A percentile compares a stretch with the other conserved stretches of the same genome.
phyloP scores from a whole-genome alignment of 192 early-diverging fungal genomes.

The Backusella sp. region DNA sequence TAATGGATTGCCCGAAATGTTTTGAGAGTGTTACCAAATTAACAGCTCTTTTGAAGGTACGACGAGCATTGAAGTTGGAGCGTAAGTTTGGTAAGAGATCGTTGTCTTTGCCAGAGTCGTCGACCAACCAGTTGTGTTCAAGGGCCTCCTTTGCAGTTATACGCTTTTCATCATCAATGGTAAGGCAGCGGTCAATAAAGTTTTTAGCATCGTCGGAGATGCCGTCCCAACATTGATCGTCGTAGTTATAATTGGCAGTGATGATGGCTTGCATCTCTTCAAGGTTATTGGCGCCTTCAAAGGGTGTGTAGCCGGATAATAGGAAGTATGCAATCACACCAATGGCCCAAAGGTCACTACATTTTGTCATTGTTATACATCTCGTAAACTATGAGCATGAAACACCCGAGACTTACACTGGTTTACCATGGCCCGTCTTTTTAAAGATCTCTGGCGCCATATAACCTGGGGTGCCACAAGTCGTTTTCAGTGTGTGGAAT shows the following conservation, averaged over 20 bases:
- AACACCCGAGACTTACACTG: constrained; percentile 45
- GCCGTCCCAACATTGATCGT: constrained; percentile 65
- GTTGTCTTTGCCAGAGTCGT: background rate
- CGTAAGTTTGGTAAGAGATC: constrained; percentile 63
- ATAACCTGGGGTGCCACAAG: constrained; percentile 82
- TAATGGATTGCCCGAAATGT: constrained; percentile 30
- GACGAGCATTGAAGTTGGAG: constrained; percentile 68
- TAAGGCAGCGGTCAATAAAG: constrained; percentile 70
- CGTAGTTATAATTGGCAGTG: constrained; percentile 60
- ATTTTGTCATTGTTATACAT: background rate
- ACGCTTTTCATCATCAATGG: constrained; percentile 62
- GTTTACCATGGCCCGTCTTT: constrained; percentile 65
- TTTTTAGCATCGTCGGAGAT: constrained; percentile 49
- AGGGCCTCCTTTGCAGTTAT: constrained; percentile 76
- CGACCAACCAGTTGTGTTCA: constrained; percentile 71
- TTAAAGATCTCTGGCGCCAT: constrained; percentile 68
- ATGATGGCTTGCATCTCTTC: constrained; percentile 61
- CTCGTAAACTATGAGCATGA: background rate
- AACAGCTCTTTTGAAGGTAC: constrained; percentile 63
- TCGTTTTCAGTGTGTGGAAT: constrained; percentile 60
- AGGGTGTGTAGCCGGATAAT: constrained; percentile 74
- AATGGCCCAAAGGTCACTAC: constrained; percentile 77
- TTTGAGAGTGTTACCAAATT: constrained; percentile 42
- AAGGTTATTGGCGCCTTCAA: constrained; percentile 53
- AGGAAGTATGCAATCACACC: constrained; percentile 78